Evolutionary conservation across 2,329 filamentous ascomycete species (phyloP).

Genomic region (Exophiala lecanii-corni): DNA sequence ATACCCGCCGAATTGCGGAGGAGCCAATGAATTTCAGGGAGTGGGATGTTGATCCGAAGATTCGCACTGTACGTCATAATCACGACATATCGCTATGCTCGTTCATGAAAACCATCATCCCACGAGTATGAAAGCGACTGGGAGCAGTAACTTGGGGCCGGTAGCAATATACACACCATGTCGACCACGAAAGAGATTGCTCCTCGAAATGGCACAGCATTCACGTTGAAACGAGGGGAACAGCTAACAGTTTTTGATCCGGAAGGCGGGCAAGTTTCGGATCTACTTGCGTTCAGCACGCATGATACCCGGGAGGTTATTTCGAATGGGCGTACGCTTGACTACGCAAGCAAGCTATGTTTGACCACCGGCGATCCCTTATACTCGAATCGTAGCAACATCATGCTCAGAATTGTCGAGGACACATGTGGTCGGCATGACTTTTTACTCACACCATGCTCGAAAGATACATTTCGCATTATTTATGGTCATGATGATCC

Average conservation of each 20-base stretch:
- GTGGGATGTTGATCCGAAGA: too few species aligned
- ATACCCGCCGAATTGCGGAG: too few species aligned
- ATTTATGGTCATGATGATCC: slow-evolving; percentile 27
- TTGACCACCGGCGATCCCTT: slow-evolving; percentile 6
- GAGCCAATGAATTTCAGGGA: too few species aligned
- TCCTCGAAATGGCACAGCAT: slow-evolving; percentile 4
- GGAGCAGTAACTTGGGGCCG: too few species aligned
- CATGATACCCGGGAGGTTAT: slow-evolving; percentile 4
- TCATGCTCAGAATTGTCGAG: slow-evolving; percentile 9
- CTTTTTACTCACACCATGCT: slow-evolving; percentile 11
- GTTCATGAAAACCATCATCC: too few species aligned
- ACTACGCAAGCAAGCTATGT: slow-evolving; percentile 7
- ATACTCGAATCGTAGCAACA: slow-evolving; percentile 12
- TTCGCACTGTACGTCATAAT: too few species aligned
- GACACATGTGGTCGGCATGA: slow-evolving; percentile 10
- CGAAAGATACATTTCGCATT: slow-evolving; percentile 24
- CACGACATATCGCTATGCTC: too few species aligned
- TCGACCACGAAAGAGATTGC: background rate
- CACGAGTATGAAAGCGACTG: too few species aligned
- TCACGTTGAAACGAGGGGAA: slow-evolving; percentile 5
- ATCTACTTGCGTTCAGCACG: slow-evolving; percentile 7
- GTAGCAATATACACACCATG: too few species aligned
- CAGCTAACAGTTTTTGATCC: slow-evolving; percentile 9
- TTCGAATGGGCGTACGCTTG: slow-evolving; percentile 7
- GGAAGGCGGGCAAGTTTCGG: slow-evolving; percentile 8